Conservation (phyloP, 345 rosid genomes). For the Physaria fendleri region DNA sequence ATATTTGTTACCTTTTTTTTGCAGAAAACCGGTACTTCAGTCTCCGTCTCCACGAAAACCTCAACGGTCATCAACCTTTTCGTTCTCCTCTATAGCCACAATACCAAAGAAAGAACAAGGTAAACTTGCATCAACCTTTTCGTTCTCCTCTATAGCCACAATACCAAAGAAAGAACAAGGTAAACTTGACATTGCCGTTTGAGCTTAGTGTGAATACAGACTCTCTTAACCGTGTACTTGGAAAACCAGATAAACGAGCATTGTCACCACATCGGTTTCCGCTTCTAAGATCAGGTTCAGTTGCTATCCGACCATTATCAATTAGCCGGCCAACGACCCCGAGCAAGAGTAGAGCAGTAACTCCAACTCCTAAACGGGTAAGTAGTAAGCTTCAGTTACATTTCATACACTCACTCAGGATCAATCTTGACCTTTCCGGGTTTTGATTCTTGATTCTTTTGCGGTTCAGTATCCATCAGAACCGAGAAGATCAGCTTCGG, state of each 20-base stretch:
- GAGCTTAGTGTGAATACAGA: background rate
- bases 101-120: constrained; percentile 64
- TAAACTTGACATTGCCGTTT: background rate
- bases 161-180: constrained; percentile 40
- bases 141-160: constrained; percentile 50
- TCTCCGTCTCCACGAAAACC: constrained; percentile 56
- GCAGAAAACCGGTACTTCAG: constrained; percentile 59
- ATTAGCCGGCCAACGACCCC: constrained; percentile 63
- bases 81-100: constrained; percentile 50
- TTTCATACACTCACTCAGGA: background rate
- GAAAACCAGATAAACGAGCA: constrained; percentile 56
- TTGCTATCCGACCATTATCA: constrained; percentile 52
- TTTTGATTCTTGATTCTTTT: background rate
- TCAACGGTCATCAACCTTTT: constrained; percentile 66
- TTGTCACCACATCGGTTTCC: constrained; percentile 86
- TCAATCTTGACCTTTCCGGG: background rate
- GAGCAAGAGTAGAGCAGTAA: constrained; percentile 46
- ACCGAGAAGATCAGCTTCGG: constrained; percentile 74
- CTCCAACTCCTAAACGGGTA: constrained; percentile 78
- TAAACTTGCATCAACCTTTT: constrained; percentile 68
- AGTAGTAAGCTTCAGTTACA: constrained; percentile 37
- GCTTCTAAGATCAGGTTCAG: constrained; percentile 65
- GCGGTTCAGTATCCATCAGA: constrained; percentile 69
- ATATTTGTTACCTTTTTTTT: background rate
- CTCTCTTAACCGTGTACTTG: background rate